Percentiles rank a stretch among this genome's conserved stretches.
Conservation (phyloP, 2,329 filamentous ascomycete species). For the Cordyceps cicadae region DNA sequence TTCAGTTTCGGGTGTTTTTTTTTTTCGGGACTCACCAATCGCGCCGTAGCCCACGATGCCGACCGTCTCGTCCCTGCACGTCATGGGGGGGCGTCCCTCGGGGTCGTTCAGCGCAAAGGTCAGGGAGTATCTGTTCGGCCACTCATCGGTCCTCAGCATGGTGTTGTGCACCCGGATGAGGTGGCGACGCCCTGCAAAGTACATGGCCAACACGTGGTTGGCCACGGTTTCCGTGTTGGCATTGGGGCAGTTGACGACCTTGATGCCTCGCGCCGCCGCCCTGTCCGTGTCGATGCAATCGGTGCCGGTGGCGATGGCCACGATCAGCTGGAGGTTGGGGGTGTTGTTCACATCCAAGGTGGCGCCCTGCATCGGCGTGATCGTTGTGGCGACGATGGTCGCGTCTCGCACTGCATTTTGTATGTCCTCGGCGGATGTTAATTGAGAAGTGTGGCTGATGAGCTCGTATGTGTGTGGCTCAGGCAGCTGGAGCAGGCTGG, state of each 20-base stretch:
- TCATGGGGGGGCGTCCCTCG: slow-evolving; percentile 18
- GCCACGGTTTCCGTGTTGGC: slow-evolving; percentile 69
- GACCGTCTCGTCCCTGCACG: slow-evolving; percentile 21
- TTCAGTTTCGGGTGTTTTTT: too few relatives aligned
- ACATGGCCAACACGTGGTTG: slow-evolving; percentile 60
- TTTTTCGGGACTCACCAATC: background rate
- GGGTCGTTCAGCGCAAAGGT: slow-evolving; percentile 14
- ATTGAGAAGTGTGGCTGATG: background rate
- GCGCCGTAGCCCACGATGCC: slow-evolving; percentile 22
- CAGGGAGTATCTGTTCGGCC: slow-evolving; percentile 15
- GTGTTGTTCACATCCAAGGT: background rate
- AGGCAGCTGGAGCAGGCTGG: background rate
- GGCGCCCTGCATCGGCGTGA: background rate
- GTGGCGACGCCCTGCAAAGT: slow-evolving; percentile 42
- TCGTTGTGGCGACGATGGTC: background rate
- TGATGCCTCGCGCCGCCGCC: slow-evolving; percentile 60
- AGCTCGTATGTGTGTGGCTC: slow-evolving; percentile 5
- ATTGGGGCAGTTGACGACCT: slow-evolving; percentile 65
- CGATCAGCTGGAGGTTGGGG: slow-evolving; percentile 1
- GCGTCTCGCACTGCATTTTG: background rate
- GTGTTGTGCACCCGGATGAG: slow-evolving; percentile 7
- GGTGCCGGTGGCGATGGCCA: slow-evolving; percentile 38
- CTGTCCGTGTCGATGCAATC: slow-evolving; percentile 66
- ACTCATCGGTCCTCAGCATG: slow-evolving; percentile 6
- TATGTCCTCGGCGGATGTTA: background rate